Conservation (phyloP, 2,329 filamentous ascomycete species). For the Clarireedia paspali region DNA sequence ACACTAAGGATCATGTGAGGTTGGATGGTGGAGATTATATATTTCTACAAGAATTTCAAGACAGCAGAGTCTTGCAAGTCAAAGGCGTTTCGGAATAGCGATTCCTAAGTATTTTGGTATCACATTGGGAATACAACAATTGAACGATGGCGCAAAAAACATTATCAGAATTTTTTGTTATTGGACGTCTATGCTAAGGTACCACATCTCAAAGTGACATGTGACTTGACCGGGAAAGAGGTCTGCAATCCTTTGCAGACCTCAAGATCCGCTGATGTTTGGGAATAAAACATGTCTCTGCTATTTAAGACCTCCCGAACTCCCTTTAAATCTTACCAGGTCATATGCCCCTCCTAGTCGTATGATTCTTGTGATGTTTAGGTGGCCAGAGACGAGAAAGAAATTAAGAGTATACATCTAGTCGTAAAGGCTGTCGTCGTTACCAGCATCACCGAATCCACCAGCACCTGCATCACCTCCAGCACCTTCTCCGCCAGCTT, state of each 20-base stretch:
- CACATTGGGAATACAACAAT: too few relatives aligned
- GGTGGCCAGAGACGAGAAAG: slow-evolving; percentile 12
- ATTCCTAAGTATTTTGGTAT: too few relatives aligned
- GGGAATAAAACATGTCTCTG: not conserved
- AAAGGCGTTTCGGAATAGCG: too few relatives aligned
- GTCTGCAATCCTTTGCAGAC: not conserved
- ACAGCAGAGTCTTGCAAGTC: too few relatives aligned
- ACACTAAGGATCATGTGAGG: too few relatives aligned
- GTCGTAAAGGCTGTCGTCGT: slow-evolving; percentile 96
- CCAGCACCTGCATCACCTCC: slow-evolving; percentile 41
- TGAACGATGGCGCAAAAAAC: too few relatives aligned
- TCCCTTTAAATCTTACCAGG: slow-evolving; percentile 13
- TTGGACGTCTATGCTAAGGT: slow-evolving; percentile 12
- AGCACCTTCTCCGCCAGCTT: slow-evolving; percentile 48
- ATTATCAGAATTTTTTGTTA: not conserved
- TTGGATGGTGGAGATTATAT: too few relatives aligned
- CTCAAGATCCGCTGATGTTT: not conserved
- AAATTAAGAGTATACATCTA: slow-evolving; percentile 43
- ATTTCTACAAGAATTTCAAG: too few relatives aligned
- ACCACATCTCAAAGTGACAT: slow-evolving; percentile 3
- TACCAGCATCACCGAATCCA: slow-evolving; percentile 76
- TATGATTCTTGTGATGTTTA: slow-evolving; percentile 14
- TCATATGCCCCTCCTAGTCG: slow-evolving; percentile 8
- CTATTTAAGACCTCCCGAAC: slow-evolving; percentile 10
- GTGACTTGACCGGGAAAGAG: not conserved